Base-by-base conservation (phyloP, 805 yeast genomes). In the Lipomyces lipofer region DNA sequence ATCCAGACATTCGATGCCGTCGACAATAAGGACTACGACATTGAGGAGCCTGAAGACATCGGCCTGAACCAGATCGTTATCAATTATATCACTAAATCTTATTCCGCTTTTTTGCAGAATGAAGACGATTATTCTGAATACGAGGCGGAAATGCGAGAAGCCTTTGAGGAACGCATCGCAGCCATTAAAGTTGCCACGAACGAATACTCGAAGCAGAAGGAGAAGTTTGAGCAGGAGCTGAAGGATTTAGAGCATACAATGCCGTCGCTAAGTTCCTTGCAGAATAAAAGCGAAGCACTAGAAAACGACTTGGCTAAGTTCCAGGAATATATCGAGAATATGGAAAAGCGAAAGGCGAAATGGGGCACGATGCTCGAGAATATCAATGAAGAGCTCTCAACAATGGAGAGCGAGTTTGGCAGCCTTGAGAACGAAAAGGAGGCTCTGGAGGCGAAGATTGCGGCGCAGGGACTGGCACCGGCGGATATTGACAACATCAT, bases 291-390 rank as follows among this genome's bases (percentile, higher is more conserved):
- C 4, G 75, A 74, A 56, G 86, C 88, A 1, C 72, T 89, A 51
- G 86, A 84, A 59, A 80, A 80, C 58, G 96, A 89, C 68, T 74
- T 85, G 40, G 72, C 73, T 42, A 85, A 86, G 68, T 86, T 88
- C 64, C 78, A 80, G 63, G 84, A 82, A n/a, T 88, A 85, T 65
- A 82, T 86, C 49, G 81, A 81, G 42, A 75, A 81, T 6, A 83
- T 86, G 80, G 80, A 82, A 62, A 63, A 60, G 40, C 75, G 88
- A 56, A 84, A 83, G 60, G 61, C 67, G 12, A 83, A 82, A 66
- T 86, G 96, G 94, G 75, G 78, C 1, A 60, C 69, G 15, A 78
- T 81, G 42, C 66, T 88, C 46, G 73, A 75, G n/a, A 81, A 81
- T 59, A 78, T 86, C 54, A 73, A 75, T 29, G 69, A 67, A 5